phyloP scores from a whole-genome alignment of 2,329 filamentous ascomycete genomes.

The Epichloe sibirici region DNA sequence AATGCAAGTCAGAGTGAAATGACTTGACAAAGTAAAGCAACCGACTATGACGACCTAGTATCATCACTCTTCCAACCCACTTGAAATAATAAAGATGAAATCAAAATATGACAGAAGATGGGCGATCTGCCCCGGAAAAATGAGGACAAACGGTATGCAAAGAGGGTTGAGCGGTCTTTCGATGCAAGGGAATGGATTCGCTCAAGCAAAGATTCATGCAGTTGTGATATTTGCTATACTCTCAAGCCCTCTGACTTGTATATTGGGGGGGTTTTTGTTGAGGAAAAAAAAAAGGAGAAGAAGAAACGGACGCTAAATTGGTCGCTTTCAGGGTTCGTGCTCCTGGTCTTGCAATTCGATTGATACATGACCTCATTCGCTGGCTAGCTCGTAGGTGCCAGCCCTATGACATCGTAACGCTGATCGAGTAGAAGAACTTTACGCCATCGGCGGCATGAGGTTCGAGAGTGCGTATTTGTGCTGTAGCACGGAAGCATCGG shows the following conservation, averaged over 20 bases:
- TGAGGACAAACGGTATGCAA: neutral
- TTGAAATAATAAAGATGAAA: neutral
- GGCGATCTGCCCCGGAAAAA: neutral
- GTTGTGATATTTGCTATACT: neutral
- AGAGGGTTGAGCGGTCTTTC: neutral
- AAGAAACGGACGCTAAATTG: neutral
- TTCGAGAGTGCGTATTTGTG: neutral
- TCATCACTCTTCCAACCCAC: neutral
- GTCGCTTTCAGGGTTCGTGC: neutral
- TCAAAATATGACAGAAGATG: neutral
- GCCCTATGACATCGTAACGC: neutral
- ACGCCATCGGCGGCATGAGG: neutral
- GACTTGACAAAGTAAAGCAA: neutral
- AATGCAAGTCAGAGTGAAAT: neutral
- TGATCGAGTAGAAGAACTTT: neutral
- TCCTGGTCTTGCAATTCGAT: neutral
- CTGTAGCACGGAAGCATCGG: neutral
- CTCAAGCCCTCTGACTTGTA: neutral
- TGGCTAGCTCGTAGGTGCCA: neutral
- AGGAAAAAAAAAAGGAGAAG: neutral
- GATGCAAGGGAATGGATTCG: neutral
- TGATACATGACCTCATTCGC: neutral
- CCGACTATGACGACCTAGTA: neutral
- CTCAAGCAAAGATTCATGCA: neutral
- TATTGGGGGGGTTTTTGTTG: too few species aligned